Evolutionary conservation across 1,139 yeast genomes (phyloP).

Genomic region (Keqinozyma sinolaborantium): DNA sequence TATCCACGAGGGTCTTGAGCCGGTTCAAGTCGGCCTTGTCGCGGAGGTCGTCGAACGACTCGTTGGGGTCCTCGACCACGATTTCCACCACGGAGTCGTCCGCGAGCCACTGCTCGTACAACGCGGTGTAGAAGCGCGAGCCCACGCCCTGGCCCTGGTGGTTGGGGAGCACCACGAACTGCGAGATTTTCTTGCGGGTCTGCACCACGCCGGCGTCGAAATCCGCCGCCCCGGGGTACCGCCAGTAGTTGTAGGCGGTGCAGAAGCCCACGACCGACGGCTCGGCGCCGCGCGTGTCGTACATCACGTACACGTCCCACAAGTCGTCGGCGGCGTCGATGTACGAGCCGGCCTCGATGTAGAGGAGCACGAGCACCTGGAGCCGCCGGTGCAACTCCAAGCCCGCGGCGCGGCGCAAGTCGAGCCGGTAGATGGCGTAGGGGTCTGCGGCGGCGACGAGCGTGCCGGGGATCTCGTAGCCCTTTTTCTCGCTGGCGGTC

Average conservation of each 20-base stretch:
- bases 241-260: conserved; percentile 84
- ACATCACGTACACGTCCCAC: conserved; percentile 64
- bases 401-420: conserved; percentile 37
- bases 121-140: conserved; percentile 52
- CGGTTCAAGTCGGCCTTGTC: conserved; percentile 75
- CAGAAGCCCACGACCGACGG: conserved; percentile 68
- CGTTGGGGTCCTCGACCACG: conserved; percentile 94
- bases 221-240: conserved; percentile 52
- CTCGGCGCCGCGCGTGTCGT: conserved; percentile 39
- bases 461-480: conserved; percentile 48
- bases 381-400: conserved; percentile 62
- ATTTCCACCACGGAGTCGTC: conserved; percentile 63
- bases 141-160: conserved; percentile 75
- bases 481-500: conserved; percentile 45
- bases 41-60: conserved; percentile 85
- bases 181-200: conserved; percentile 77
- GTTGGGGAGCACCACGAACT: conserved; percentile 80
- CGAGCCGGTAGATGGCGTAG: conserved; percentile 35
- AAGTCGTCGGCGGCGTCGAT: conserved; percentile 71
- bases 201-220: conserved; percentile 50
- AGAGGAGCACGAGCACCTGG: conserved; percentile 75
- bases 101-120: conserved; percentile 52
- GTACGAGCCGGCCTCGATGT: conserved; percentile 92
- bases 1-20: conserved; percentile 22
- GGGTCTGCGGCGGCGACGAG: conserved; percentile 21